Base-by-base conservation (phyloP, 768 basidiomycete genomes). In the Amanita brunnescens region DNA sequence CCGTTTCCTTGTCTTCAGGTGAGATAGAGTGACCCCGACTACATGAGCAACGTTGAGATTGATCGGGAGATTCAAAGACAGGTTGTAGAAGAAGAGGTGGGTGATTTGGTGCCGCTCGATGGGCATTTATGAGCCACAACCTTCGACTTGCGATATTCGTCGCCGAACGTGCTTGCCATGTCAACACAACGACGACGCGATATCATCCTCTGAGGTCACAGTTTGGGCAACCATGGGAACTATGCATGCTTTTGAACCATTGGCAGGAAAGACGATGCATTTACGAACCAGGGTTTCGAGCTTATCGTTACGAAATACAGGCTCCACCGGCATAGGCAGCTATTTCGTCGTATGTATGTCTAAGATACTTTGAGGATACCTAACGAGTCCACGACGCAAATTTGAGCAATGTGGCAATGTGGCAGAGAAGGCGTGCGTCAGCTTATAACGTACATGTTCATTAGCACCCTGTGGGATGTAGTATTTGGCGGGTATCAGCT, bases 401-500 rank as follows among this genome's bases (percentile, higher is more conserved):
- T n/a, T n/a, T n/a, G n/a, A n/a, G n/a, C n/a, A n/a, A n/a, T n/a
- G n/a, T n/a, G n/a, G n/a, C n/a, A n/a, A n/a, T n/a, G n/a, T n/a
- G n/a, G n/a, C n/a, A n/a, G n/a, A n/a, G n/a, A 41, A 35, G 20
- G 38, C n/a, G 2, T 41, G 34, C 8, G 35, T 32, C 37, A 52
- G 18, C 14, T 7, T 6, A 18, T 6, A 16, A 57, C 69, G 37
- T 46, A n/a, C n/a, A n/a, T n/a, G n/a, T n/a, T n/a, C n/a, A n/a
- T n/a, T n/a, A n/a, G n/a, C n/a, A n/a, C n/a, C n/a, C n/a, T n/a
- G n/a, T n/a, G n/a, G n/a, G n/a, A n/a, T n/a, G n/a, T 97, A 97
- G 64, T 87, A 91, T 70, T 85, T 86, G 5, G 93, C 77, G 0
- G 95, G 95, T 50, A 97, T 96, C 41, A 96, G 78, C 35, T 75